Percentiles rank a stretch among this genome's conserved stretches.
These are phyloP conservation scores for Pythium pyrilobum DNA, from an alignment of 352 stramenopile species.

Conservation along the genomic window DNA sequence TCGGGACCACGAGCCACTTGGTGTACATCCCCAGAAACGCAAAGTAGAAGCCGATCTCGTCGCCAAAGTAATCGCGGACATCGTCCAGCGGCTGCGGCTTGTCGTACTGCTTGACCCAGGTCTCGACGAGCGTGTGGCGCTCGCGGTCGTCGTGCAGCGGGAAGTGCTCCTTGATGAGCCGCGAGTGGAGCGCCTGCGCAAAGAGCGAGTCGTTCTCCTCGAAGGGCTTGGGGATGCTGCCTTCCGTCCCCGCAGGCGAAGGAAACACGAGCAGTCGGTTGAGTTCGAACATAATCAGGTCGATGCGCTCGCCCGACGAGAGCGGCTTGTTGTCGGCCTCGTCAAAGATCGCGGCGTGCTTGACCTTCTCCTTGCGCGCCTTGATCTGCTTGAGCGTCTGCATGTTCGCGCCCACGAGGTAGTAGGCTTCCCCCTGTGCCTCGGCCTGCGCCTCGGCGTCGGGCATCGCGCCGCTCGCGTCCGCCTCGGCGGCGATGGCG, in stretches of 20 bases:
- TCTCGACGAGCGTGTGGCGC: constrained; percentile 52
- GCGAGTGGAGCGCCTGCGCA: constrained; percentile 60
- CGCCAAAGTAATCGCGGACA: constrained; percentile 75
- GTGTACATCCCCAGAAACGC: constrained; percentile 96
- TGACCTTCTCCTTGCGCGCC: constrained; percentile 42
- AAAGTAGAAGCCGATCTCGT: constrained; percentile 97
- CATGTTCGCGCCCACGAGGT: constrained; percentile 47
- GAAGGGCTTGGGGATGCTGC: constrained; percentile 45
- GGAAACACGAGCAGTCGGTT: constrained; percentile 41
- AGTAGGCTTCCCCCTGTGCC: constrained; percentile 29
- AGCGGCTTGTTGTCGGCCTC: constrained; percentile 41
- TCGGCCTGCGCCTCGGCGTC: background rate
- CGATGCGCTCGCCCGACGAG: constrained; percentile 65
- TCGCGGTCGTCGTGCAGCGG: constrained; percentile 72
- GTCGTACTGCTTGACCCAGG: constrained; percentile 73
- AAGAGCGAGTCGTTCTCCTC: constrained; percentile 65
- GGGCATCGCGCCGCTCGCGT: background rate
- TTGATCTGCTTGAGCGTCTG: constrained; percentile 55
- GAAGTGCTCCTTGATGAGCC: constrained; percentile 65
- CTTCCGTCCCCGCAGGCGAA: constrained; percentile 12
- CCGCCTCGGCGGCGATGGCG: background rate
- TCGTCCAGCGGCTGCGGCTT: constrained; percentile 47
- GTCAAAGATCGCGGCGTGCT: constrained; percentile 38
- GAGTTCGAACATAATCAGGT: constrained; percentile 72
- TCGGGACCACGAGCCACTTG: constrained; percentile 90